These are phyloP conservation scores for Podaxis sp. DNA, from an alignment of 768 basidiomycete species.

Conservation along the genomic window DNA sequence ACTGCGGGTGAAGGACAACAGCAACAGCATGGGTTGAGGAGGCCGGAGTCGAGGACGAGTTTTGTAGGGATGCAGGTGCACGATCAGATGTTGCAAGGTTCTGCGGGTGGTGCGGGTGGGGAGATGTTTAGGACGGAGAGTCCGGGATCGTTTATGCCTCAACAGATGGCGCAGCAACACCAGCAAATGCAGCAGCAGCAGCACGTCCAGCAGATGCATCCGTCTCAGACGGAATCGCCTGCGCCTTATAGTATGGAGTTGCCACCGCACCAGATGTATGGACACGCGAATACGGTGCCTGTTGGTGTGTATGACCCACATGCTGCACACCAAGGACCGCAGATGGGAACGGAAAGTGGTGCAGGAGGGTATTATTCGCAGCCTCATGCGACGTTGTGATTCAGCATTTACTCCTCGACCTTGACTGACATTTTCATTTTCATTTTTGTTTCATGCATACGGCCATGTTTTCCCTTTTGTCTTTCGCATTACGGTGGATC, in stretches of 20 bases:
- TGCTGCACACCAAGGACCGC: conserved; percentile 12
- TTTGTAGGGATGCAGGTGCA: conserved; percentile 30
- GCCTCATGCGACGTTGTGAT: conserved; percentile 23
- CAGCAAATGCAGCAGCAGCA: background rate
- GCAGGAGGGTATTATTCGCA: conserved; percentile 22
- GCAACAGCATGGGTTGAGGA: conserved; percentile 32
- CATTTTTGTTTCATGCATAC: background rate
- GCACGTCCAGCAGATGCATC: conserved; percentile 26
- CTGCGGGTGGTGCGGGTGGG: background rate
- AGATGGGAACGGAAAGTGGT: conserved; percentile 6
- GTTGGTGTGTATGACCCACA: conserved; percentile 15
- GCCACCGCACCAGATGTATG: conserved; percentile 19
- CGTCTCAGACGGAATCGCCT: conserved; percentile 36
- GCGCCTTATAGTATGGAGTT: conserved; percentile 33
- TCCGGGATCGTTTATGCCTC: conserved; percentile 16
- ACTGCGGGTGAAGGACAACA: conserved; percentile 22
- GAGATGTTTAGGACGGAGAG: conserved; percentile 23
- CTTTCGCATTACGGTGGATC: background rate
- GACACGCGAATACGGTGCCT: conserved; percentile 20
- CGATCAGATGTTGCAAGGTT: conserved; percentile 30
- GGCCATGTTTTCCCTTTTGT: background rate
- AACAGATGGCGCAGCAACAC: background rate
- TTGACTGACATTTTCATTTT: background rate
- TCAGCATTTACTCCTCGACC: background rate
- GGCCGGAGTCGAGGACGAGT: conserved; percentile 30